Percentiles rank a stretch among this genome's conserved stretches.
These are phyloP conservation scores for Jamesozyma jinghongensis DNA, from an alignment of 805 yeast genomes.

Conservation along the genomic window DNA sequence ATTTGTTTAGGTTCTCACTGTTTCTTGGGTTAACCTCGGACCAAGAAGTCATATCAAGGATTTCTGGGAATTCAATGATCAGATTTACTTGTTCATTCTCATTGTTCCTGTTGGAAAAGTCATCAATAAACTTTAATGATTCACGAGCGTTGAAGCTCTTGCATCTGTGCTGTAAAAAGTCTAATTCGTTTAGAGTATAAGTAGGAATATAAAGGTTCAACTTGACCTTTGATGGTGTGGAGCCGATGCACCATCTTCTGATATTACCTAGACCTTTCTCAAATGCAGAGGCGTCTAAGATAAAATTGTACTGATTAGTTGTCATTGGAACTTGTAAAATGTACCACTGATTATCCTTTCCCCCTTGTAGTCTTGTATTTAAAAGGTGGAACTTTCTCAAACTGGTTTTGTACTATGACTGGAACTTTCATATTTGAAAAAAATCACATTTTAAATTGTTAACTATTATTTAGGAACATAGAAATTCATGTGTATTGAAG, in stretches of 20 bases:
- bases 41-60: conserved; percentile 20
- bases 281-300: conserved; percentile 59
- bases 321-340: neutral
- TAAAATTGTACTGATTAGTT: conserved; percentile 31
- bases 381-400: too few relatives aligned
- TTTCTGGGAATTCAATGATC: conserved; percentile 42
- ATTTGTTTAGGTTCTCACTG: conserved; percentile 13
- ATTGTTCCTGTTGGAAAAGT: conserved; percentile 11
- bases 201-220: conserved; percentile 45
- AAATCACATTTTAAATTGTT: too few relatives aligned
- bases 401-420: too few relatives aligned
- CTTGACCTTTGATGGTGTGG: conserved; percentile 19
- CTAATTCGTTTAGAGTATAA: conserved; percentile 46
- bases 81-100: conserved; percentile 15
- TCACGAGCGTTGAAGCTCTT: conserved; percentile 58
- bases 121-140: conserved; percentile 53
- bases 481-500: too few relatives aligned
- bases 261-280: conserved; percentile 61
- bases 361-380: too few relatives aligned
- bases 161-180: conserved; percentile 46
- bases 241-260: conserved; percentile 45
- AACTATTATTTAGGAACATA: too few relatives aligned
- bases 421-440: too few relatives aligned
- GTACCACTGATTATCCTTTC: neutral
- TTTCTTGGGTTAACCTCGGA: conserved; percentile 14